Conservation (phyloP, 106 monocot species). For the Dendrobium catenatum region DNA sequence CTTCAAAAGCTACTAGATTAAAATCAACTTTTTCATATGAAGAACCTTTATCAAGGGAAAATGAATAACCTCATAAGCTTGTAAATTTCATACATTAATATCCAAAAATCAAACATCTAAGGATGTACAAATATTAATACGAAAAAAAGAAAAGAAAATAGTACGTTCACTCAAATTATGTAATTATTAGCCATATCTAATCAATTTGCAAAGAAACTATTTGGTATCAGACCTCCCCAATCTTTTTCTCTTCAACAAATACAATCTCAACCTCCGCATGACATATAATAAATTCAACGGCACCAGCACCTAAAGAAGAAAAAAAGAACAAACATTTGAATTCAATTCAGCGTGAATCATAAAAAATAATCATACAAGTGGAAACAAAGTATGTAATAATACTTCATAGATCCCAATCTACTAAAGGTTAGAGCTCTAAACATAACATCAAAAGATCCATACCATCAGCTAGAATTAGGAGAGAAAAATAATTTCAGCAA, state of each 20-base stretch:
- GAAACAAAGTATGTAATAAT: constrained; percentile 3
- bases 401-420: not conserved
- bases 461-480: not conserved
- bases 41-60: not conserved
- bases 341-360: not conserved
- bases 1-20: not conserved
- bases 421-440: not conserved
- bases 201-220: not conserved
- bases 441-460: not conserved
- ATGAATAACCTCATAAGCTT: constrained; percentile 1
- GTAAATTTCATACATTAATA: not conserved
- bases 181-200: not conserved
- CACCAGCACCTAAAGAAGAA: constrained; percentile 67
- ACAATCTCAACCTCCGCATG: constrained; percentile 85
- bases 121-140: not conserved
- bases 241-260: constrained; percentile 88
- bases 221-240: constrained; percentile 37
- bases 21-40: not conserved
- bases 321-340: not conserved
- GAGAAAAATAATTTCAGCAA: not conserved
- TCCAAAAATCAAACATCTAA: not conserved
- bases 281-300: constrained; percentile 82
- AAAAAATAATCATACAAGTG: not conserved
- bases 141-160: not conserved
- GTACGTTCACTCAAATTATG: not conserved